Percentiles rank a stretch among this genome's conserved stretches.
phyloP scores from a whole-genome alignment of 768 basidiomycete genomes.

The Cystobasidium onofrii region DNA sequence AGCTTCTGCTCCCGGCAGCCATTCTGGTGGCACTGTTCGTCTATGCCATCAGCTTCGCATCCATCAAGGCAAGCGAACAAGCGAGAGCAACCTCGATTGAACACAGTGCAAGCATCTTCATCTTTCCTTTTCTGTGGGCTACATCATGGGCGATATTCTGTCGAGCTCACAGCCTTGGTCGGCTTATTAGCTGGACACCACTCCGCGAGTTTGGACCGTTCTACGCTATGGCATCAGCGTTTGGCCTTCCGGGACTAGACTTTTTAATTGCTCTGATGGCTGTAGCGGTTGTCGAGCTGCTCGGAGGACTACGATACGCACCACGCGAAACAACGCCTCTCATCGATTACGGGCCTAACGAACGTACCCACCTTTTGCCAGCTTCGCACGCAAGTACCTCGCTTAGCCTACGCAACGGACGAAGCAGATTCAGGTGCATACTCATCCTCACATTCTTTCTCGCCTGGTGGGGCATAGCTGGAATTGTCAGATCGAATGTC shows the following conservation, averaged over 20 bases:
- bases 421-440: background rate
- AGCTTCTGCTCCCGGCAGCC: background rate
- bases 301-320: background rate
- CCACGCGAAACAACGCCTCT: background rate
- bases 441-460: background rate
- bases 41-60: background rate
- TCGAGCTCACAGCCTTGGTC: background rate
- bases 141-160: constrained; percentile 11
- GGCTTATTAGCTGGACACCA: constrained; percentile 11
- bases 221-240: background rate
- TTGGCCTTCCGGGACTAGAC: background rate
- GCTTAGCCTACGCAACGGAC: too few relatives aligned
- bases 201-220: background rate
- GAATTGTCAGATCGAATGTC: background rate
- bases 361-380: background rate
- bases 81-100: background rate
- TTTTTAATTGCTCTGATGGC: constrained; percentile 5
- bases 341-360: constrained; percentile 1
- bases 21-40: background rate
- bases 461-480: background rate
- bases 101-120: background rate
- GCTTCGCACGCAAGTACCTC: too few relatives aligned
- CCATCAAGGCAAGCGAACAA: background rate
- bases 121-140: constrained; percentile 12
- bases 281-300: background rate